Evolutionary conservation across 2,329 filamentous ascomycete genomes (phyloP).

Genomic region (Anthostomella pinea): DNA sequence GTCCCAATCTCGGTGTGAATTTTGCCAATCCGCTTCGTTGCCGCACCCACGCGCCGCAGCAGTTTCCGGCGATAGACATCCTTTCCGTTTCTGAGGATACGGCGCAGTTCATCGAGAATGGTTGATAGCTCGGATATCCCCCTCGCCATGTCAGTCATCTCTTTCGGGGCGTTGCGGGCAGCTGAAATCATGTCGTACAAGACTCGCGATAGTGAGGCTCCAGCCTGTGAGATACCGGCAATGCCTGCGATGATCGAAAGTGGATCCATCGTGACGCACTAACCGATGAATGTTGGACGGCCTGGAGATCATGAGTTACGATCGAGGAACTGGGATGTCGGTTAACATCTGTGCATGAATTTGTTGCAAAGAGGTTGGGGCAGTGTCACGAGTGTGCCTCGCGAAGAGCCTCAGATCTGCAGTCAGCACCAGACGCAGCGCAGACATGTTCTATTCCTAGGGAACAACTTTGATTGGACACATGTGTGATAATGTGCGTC

Average conservation of each 20-base stretch:
- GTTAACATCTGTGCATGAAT: too few relatives aligned
- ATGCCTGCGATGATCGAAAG: conserved; percentile 7
- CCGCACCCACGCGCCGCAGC: conserved; percentile 1
- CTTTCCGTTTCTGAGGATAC: conserved; percentile 3
- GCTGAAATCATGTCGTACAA: conserved; percentile 6
- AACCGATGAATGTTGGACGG: conserved; percentile 1
- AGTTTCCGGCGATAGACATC: conserved; percentile 6
- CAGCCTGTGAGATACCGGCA: conserved; percentile 2
- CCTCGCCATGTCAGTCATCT: conserved; percentile 3
- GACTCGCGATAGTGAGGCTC: neutral
- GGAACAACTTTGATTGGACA: too few relatives aligned
- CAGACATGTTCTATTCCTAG: too few relatives aligned
- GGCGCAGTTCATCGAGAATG: conserved; percentile 1
- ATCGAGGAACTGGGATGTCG: too few relatives aligned
- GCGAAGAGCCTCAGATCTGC: too few relatives aligned
- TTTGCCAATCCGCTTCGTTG: conserved; percentile 1
- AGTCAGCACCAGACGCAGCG: too few relatives aligned
- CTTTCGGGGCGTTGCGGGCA: conserved; percentile 2
- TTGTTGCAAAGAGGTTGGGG: too few relatives aligned
- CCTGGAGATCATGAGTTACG: too few relatives aligned
- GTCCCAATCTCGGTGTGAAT: conserved; percentile 1
- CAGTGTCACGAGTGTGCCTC: too few relatives aligned
- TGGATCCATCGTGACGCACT: conserved; percentile 4
- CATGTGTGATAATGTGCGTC: too few relatives aligned
- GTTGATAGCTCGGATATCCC: conserved; percentile 4